These are phyloP conservation scores for Venturia oleaginea DNA, from an alignment of 2,329 filamentous ascomycete genomes.

Conservation along the genomic window DNA sequence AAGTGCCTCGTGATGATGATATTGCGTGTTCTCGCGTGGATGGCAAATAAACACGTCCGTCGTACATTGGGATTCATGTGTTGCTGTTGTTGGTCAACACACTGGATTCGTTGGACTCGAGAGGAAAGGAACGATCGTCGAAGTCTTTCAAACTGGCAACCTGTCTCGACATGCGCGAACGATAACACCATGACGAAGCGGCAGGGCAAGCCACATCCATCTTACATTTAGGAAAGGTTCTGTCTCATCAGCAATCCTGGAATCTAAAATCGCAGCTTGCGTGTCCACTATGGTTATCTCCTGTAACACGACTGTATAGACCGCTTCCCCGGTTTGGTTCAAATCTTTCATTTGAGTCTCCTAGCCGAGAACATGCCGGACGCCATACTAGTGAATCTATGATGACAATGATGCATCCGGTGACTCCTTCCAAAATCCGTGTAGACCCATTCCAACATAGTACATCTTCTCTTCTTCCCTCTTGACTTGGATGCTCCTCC, in stretches of 20 bases:
- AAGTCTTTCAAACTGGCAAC: no score
- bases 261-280: not conserved
- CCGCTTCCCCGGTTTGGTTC: not conserved
- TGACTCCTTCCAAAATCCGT: slow-evolving; percentile 1
- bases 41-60: not conserved
- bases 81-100: no score
- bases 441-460: not conserved
- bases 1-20: not conserved
- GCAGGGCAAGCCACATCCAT: no score
- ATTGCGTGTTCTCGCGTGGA: not conserved
- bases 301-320: not conserved
- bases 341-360: not conserved
- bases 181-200: no score
- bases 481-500: not conserved
- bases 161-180: no score
- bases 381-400: not conserved
- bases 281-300: not conserved
- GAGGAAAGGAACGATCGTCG: not conserved
- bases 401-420: not conserved
- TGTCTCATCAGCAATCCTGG: no score
- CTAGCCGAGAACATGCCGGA: not conserved
- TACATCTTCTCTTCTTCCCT: not conserved
- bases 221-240: no score
- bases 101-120: not conserved
- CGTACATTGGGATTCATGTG: not conserved